Base-by-base conservation (phyloP, 2,329 filamentous ascomycete genomes). In the Ophiostoma populinum region DNA sequence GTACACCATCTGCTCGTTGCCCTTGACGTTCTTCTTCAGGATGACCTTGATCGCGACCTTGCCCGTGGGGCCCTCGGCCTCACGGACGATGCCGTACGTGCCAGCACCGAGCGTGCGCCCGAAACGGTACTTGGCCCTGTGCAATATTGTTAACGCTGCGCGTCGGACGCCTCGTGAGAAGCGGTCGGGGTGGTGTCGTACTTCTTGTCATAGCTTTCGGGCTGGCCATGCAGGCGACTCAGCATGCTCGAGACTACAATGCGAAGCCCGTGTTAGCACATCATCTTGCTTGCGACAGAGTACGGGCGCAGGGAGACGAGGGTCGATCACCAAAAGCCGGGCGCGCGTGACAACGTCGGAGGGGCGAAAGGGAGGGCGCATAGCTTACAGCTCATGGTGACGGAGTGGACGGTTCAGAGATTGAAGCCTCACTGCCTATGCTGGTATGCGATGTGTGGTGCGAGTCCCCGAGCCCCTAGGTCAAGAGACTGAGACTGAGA, bases 141-240 rank as follows among this genome's bases (percentile, higher is more conserved):
- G 44, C n/a, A 17, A 16, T 7, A 20, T 2, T 7, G 20, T 24
- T 18, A 15, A 18, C 13, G 24, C 24, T 16, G 24, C 12, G 7
- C 8, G 10, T 26, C 7, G 24, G 5, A n/a, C n/a, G 17, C 4
- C 3, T 20, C n/a, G 7, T 3, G 27, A 13, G 3, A 5, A 7
- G 5, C 6, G 24, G 15, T 8, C 6, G 4, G 11, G 2, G 9
- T 9, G n/a, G n/a, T n/a, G n/a, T 51, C 63, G 51, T 62, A 92
- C 82, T 98, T 98, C 62, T 92, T 93, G 55, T 95, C 90, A 65
- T 98, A 98, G 63, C 83, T 94, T 48, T 92, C 85, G 47, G 87
- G 87, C 63, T 95, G 87, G 57, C 86, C 85, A 51, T 92, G 82
- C 51, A 94, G 79, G 70, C 87, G 85, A 63, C 87, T 92, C 50